Percentiles rank a stretch among this genome's conserved stretches.
phyloP scores from a whole-genome alignment of 1,139 yeast genomes.

The Insectozyma bohioensis region DNA sequence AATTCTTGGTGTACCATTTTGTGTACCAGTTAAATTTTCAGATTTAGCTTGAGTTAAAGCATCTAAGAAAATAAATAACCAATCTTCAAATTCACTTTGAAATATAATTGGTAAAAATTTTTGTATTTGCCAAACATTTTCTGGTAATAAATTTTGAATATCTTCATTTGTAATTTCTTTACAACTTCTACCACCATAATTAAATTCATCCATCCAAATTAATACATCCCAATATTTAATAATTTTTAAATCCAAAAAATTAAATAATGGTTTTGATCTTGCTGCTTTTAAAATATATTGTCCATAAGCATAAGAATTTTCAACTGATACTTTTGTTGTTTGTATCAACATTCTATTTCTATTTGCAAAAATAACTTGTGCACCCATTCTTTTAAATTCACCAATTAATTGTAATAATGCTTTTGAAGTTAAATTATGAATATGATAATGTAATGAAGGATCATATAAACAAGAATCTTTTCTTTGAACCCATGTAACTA shows the following conservation, averaged over 20 bases:
- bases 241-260: constrained; percentile 74
- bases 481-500: constrained; percentile 86
- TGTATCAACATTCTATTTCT: constrained; percentile 71
- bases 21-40: constrained; percentile 34
- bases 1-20: constrained; percentile 52
- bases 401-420: constrained; percentile 78
- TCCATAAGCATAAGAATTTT: constrained; percentile 91
- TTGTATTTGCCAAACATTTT: constrained; percentile 80
- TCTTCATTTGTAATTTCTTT: constrained; percentile 55
- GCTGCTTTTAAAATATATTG: constrained; percentile 80
- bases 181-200: constrained; percentile 84
- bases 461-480: constrained; percentile 75
- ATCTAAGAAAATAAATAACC: constrained; percentile 79
- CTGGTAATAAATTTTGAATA: constrained; percentile 55
- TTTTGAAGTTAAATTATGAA: constrained; percentile 83
- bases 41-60: constrained; percentile 60
- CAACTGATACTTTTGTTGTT: constrained; percentile 78
- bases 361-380: constrained; percentile 77
- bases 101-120: constrained; percentile 71
- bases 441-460: constrained; percentile 77
- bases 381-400: constrained; percentile 78
- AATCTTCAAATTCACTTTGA: constrained; percentile 82
- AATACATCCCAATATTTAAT: constrained; percentile 86
- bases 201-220: constrained; percentile 92
- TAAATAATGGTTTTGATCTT: constrained; percentile 78